phyloP scores from a whole-genome alignment of 495 filamentous ascomycete species.

The Trichoderma gamsii region DNA sequence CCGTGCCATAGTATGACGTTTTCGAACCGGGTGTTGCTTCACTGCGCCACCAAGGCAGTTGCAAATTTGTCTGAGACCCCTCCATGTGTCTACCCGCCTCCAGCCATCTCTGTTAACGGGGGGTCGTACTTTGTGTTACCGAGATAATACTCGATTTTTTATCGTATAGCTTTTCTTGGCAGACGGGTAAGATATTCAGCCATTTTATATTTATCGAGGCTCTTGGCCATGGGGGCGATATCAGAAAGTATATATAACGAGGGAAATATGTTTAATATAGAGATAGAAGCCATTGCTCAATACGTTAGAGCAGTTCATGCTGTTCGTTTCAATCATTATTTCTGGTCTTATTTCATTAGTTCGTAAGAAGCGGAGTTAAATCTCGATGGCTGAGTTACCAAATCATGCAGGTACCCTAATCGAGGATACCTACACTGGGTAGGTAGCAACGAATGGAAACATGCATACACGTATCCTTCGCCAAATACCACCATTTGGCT shows the following conservation, averaged over 20 bases:
- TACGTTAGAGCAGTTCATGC: no score
- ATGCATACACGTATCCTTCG: not conserved
- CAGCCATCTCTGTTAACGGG: not conserved
- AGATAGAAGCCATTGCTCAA: no score
- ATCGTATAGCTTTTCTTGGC: no score
- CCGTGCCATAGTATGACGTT: not conserved
- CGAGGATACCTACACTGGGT: not conserved
- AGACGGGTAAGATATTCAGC: no score
- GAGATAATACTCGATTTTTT: not conserved
- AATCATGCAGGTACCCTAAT: constrained; percentile 1
- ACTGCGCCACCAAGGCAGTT: not conserved
- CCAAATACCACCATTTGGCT: not conserved
- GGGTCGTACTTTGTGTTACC: not conserved
- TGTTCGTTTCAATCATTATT: no score
- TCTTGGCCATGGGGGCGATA: no score
- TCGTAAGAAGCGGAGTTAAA: not conserved
- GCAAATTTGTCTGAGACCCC: not conserved
- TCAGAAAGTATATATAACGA: no score
- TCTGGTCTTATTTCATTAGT: no score
- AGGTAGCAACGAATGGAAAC: not conserved
- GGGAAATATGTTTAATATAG: no score
- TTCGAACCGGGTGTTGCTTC: not conserved
- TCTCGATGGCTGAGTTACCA: not conserved
- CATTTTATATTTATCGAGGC: no score
- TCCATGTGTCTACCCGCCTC: not conserved